These are phyloP conservation scores for Prosopis cineraria DNA, from an alignment of 306 rosid genomes.

Conservation along the genomic window DNA sequence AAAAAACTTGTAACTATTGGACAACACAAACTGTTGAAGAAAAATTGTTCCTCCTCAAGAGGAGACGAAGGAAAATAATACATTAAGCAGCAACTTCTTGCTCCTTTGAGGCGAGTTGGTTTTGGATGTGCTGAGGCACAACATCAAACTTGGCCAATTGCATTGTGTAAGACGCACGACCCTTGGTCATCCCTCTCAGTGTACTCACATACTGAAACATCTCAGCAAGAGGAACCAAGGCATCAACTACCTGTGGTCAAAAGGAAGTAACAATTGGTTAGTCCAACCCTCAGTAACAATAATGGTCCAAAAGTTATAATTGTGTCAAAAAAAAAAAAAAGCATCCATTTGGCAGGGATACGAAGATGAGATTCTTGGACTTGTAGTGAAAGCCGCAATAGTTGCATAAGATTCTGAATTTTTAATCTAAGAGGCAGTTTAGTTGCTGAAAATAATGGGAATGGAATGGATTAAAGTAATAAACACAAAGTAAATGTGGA, in stretches of 20 bases:
- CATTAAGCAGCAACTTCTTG: conserved; percentile 87
- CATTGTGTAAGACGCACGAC: conserved; percentile 96
- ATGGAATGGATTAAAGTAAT: no score
- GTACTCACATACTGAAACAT: conserved; percentile 98
- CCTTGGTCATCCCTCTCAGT: conserved; percentile 94
- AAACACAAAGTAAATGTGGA: no score
- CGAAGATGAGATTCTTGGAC: neutral
- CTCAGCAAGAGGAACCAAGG: conserved; percentile 90
- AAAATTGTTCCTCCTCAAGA: conserved; percentile 16
- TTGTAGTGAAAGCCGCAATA: neutral
- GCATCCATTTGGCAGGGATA: neutral
- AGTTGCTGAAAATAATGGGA: no score
- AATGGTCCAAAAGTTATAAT: neutral
- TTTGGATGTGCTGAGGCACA: conserved; percentile 95
- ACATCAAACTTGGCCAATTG: conserved; percentile 89
- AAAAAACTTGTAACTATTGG: conserved; percentile 5
- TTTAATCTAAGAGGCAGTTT: no score
- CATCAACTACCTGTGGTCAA: conserved; percentile 81
- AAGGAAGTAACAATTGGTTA: neutral
- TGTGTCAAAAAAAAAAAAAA: conserved; percentile 1
- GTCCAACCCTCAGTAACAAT: neutral
- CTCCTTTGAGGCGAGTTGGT: conserved; percentile 79
- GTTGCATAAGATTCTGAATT: neutral
- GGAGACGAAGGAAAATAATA: conserved; percentile 32
- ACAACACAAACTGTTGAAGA: conserved; percentile 21